Base-by-base conservation (phyloP, 2,329 filamentous ascomycete genomes). In the Xylariaceae sp. region DNA sequence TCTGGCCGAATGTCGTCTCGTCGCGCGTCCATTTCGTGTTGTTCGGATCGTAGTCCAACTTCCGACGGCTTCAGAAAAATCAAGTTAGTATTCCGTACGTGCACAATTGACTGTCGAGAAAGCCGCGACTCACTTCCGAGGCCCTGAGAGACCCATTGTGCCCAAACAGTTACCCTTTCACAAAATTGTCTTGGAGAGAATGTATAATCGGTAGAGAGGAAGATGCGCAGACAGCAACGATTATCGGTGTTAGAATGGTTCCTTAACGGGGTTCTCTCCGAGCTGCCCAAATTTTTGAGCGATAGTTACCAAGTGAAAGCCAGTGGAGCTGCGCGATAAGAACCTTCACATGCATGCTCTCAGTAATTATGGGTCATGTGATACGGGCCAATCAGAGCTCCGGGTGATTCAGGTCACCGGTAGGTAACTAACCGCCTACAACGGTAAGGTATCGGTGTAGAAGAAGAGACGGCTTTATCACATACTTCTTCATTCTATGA, bases 21-120 rank as follows among this genome's bases (percentile, higher is more conserved):
- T 92, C 88, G 69, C 88, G 87, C 58, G 88, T 87, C 94, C 94
- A 99, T 81, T 84, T 86, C 52, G 90, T 96, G 75, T 97, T 99
- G 77, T 97, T 97, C 6, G 94, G 94, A 75, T 99, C 94, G 72
- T 88, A 82, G 66, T 88, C 88, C 71, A 97, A 86, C 77, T 93
- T 96, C 52, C 80, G 80, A 66, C 71, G 74, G 63, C 73, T 76
- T 55, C 3, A 64, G 5, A 17, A 44, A 57, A 51, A n/a, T 13
- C 23, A 5, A 30, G 23, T 30, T 30, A 30, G 23, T 30, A 13
- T 37, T 62, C 56, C 67, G 60, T 48, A 62, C 35, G 0, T 18
- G 13, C 30, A 30, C 6, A 13, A 11, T 10, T 17, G 5, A 37
- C 35, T 13, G 15, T 3, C 23, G 2, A 30, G 4, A 51, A 10